Conservation (phyloP, 345 rosid species). For the Triadica sebifera region DNA sequence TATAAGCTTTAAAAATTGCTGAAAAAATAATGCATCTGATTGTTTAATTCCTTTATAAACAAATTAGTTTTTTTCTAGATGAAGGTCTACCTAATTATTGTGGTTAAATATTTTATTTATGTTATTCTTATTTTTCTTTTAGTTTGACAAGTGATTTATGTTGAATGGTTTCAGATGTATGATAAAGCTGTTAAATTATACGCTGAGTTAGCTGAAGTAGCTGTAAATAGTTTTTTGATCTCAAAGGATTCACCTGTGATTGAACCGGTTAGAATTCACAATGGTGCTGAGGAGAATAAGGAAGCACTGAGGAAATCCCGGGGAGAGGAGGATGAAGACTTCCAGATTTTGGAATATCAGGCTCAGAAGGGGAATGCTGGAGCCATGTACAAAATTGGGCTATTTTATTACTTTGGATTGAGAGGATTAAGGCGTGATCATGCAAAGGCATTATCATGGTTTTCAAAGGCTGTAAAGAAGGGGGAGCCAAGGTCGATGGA, state of each 20-base stretch:
- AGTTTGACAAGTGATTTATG: slow-evolving; percentile 2
- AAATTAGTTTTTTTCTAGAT: not conserved
- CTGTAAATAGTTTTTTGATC: slow-evolving; percentile 83
- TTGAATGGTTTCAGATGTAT: slow-evolving; percentile 60
- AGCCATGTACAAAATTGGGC: slow-evolving; percentile 88
- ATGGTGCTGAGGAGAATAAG: slow-evolving; percentile 95
- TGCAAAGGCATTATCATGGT: slow-evolving; percentile 84
- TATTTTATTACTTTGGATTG: slow-evolving; percentile 91
- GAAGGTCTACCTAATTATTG: slow-evolving; percentile 1
- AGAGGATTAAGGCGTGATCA: slow-evolving; percentile 94
- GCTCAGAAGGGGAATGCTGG: slow-evolving; percentile 92
- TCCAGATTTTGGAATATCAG: slow-evolving; percentile 92
- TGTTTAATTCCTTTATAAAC: not conserved
- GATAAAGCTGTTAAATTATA: slow-evolving; percentile 78
- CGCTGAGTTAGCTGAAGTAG: slow-evolving; percentile 87
- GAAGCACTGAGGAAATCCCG: slow-evolving; percentile 80
- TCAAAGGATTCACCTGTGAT: slow-evolving; percentile 89
- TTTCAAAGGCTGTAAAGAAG: slow-evolving; percentile 78
- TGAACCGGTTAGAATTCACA: slow-evolving; percentile 87
- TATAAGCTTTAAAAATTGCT: not conserved
- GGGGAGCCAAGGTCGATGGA: slow-evolving; percentile 96
- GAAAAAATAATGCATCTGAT: not conserved
- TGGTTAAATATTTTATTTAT: not conserved
- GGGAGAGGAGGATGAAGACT: slow-evolving; percentile 99
- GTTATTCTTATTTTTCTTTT: not conserved